Evolutionary conservation across 73 alveolate genomes (phyloP).

Genomic region (Uronychia setigera): DNA sequence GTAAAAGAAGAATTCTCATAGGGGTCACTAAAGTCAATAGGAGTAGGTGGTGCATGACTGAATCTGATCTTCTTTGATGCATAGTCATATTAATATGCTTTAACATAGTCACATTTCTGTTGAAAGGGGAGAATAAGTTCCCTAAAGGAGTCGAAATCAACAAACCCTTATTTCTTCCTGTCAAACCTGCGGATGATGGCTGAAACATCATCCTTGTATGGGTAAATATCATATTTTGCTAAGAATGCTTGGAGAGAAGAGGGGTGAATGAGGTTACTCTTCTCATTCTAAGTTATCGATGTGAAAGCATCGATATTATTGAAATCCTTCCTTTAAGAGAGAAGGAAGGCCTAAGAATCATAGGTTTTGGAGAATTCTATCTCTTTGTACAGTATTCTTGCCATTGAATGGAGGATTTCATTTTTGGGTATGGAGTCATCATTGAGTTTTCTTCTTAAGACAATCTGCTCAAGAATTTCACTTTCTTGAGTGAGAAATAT

Average conservation of each 20-base stretch:
- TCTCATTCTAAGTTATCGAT: not conserved
- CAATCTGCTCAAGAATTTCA: not conserved
- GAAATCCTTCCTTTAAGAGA: not conserved
- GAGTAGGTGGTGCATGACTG: not conserved
- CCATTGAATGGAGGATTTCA: not conserved
- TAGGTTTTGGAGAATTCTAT: not conserved
- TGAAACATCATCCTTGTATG: not conserved
- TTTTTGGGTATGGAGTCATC: not conserved
- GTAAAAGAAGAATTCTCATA: too few species aligned
- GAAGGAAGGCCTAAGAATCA: not conserved
- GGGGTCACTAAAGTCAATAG: too few species aligned
- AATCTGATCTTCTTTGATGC: not conserved
- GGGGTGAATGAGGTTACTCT: not conserved
- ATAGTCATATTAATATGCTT: not conserved
- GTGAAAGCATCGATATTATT: not conserved
- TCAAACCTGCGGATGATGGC: not conserved
- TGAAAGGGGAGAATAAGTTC: not conserved
- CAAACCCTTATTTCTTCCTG: not conserved
- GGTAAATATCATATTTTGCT: not conserved
- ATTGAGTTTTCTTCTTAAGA: not conserved
- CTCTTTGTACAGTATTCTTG: not conserved
- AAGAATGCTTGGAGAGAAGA: not conserved
- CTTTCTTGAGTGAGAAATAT: not conserved
- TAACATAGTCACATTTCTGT: not conserved
- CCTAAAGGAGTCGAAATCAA: not conserved